Conservation (phyloP, 2,329 filamentous ascomycete genomes). For the Talaromyces sp. region DNA sequence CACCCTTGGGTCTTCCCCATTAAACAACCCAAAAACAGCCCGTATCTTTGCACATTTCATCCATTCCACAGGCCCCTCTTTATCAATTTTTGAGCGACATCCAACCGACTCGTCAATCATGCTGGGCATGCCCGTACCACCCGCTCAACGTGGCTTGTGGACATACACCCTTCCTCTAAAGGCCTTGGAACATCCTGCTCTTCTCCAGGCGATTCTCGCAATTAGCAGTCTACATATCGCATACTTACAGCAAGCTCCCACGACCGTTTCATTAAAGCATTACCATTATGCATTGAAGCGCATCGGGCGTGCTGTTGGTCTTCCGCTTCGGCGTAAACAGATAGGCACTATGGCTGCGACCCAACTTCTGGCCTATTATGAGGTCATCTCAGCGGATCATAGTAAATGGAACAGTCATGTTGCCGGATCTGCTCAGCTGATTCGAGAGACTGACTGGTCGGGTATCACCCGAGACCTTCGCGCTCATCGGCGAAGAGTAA, state of each 20-base stretch:
- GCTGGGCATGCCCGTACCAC: slow-evolving; percentile 64
- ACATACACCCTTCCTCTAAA: slow-evolving; percentile 80
- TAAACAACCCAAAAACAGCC: slow-evolving; percentile 78
- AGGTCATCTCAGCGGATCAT: slow-evolving; percentile 92
- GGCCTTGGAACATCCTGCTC: slow-evolving; percentile 79
- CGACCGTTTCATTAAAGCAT: slow-evolving; percentile 83
- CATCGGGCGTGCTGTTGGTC: slow-evolving; percentile 73
- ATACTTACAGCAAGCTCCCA: slow-evolving; percentile 72
- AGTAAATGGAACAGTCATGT: slow-evolving; percentile 95
- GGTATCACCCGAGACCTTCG: slow-evolving; percentile 73
- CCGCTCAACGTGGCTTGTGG: slow-evolving; percentile 62
- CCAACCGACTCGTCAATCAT: slow-evolving; percentile 71
- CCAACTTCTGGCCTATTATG: slow-evolving; percentile 84
- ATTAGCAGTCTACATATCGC: slow-evolving; percentile 86
- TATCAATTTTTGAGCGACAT: slow-evolving; percentile 86
- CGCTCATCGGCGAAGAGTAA: slow-evolving; percentile 59
- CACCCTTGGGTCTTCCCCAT: slow-evolving; percentile 67
- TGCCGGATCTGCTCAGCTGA: slow-evolving; percentile 77
- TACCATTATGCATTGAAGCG: slow-evolving; percentile 84
- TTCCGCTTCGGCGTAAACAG: slow-evolving; percentile 69
- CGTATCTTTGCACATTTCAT: slow-evolving; percentile 91
- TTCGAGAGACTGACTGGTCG: slow-evolving; percentile 79
- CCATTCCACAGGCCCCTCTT: slow-evolving; percentile 79
- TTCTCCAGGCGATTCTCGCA: slow-evolving; percentile 89
- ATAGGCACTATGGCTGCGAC: slow-evolving; percentile 86